Evolutionary conservation across 106 monocot species (phyloP).

Genomic region (Apostasia shenzhenica): DNA sequence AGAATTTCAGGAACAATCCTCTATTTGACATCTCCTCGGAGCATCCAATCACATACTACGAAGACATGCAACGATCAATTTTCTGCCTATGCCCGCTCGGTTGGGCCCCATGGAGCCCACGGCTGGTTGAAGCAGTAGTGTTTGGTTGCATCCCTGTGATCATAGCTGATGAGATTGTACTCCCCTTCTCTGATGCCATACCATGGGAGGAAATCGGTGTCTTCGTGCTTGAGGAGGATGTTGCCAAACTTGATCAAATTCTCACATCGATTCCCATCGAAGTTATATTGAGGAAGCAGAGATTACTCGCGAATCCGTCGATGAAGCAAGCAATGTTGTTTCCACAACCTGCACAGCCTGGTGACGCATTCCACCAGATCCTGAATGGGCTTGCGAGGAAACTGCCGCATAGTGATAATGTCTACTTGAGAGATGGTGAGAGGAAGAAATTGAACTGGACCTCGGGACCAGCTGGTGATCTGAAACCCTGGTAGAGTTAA

Average conservation of each 20-base stretch:
- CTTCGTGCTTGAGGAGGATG: slow-evolving; percentile 14
- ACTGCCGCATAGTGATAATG: slow-evolving; percentile 41
- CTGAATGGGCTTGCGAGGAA: slow-evolving; percentile 74
- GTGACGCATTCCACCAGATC: slow-evolving; percentile 86
- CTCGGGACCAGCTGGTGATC: slow-evolving; percentile 50
- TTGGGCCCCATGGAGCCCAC: slow-evolving; percentile 37
- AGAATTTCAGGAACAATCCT: slow-evolving; percentile 27
- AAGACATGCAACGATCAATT: slow-evolving; percentile 20
- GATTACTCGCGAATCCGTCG: slow-evolving; percentile 71
- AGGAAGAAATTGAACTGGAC: slow-evolving; percentile 72
- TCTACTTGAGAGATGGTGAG: slow-evolving; percentile 45
- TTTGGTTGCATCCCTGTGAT: slow-evolving; percentile 26
- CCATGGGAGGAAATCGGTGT: slow-evolving; percentile 25
- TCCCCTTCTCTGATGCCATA: slow-evolving; percentile 20
- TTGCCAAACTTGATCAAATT: slow-evolving; percentile 10
- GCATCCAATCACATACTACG: slow-evolving; percentile 18
- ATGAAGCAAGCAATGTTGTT: slow-evolving; percentile 92
- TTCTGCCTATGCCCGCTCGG: slow-evolving; percentile 65
- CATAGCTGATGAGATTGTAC: slow-evolving; percentile 23
- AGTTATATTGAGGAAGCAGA: slow-evolving; percentile 70
- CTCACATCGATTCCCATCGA: slow-evolving; percentile 10
- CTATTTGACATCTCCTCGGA: slow-evolving; percentile 23
- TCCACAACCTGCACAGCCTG: slow-evolving; percentile 66
- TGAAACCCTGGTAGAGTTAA: slow-evolving; percentile 62
- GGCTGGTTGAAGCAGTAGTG: slow-evolving; percentile 17